Base-by-base conservation (phyloP, 306 rosid genomes). In the Datisca glomerata region DNA sequence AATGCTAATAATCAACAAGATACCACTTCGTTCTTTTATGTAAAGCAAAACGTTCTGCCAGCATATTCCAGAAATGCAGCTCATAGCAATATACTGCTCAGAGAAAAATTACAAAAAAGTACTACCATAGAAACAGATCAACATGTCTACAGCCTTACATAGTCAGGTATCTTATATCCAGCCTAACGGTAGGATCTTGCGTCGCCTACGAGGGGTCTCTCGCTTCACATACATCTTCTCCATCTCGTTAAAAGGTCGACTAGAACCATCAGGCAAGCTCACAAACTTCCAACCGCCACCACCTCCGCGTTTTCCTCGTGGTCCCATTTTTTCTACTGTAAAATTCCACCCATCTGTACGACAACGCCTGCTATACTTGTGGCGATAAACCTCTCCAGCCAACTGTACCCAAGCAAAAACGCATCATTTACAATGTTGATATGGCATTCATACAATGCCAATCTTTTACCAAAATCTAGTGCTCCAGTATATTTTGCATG, bases 251-350 rank as follows among this genome's bases (percentile, higher is more conserved):
- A 80, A 69, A 3, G 91, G 84, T 49, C 97, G 65, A 39, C 75
- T 83, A 13, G 95, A 89, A 53, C 97, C 97, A 74, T 89, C 81
- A 0, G 93, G 79, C 60, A 69, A 45, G 74, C 93, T 80, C 11
- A 75, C 86, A 55, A 89, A 83, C 70, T 72, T 89, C 97, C 94
- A 76, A 33, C 95, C 93, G 0, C 93, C 95, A 3, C 79, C 91
- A 41, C 62, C 69, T 21, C 96, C 94, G 48, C 80, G 85, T 63
- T 76, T 82, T 49, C 94, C 97, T 18, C 43, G 63, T 1, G 76
- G 39, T 45, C 97, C 97, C 66, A 89, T 7, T 71, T 80, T 89
- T 73, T 89, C 95, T 32, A 89, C 75, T 0, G 81, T 83, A 49
- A 74, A 67, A 53, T 75, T 67, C 95, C 97, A 89, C 27, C 93